A percentile compares a stretch with the other conserved stretches of the same genome.
Conservation (phyloP, 345 rosid genomes). For the Moricandia moricandioides region DNA sequence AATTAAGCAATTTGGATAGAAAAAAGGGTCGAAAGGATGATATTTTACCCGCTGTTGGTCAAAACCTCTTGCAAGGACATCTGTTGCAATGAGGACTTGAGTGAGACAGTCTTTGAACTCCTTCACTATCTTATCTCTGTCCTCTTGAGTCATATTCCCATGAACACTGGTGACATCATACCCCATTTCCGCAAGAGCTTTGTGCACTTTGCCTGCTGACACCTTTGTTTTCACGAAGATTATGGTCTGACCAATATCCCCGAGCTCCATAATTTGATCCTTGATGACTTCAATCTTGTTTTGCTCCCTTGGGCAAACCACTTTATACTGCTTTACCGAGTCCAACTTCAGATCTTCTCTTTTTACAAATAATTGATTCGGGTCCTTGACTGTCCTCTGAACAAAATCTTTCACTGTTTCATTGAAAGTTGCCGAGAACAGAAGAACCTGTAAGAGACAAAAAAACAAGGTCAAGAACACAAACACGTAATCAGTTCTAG, state of each 20-base stretch:
- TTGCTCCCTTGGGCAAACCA: constrained; percentile 70
- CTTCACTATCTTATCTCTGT: constrained; percentile 78
- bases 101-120: constrained; percentile 89
- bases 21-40: background rate
- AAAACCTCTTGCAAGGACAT: constrained; percentile 87
- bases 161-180: constrained; percentile 84
- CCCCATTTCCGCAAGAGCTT: constrained; percentile 63
- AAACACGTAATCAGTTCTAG: background rate
- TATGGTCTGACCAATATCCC: constrained; percentile 83
- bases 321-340: constrained; percentile 90
- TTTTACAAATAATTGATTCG: constrained; percentile 86
- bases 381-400: constrained; percentile 50
- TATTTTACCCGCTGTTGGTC: constrained; percentile 83
- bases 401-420: constrained; percentile 84
- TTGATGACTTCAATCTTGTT: constrained; percentile 69
- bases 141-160: constrained; percentile 59
- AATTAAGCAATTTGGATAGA: background rate
- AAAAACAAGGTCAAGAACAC: constrained; percentile 5
- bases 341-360: constrained; percentile 85
- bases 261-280: constrained; percentile 80
- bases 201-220: constrained; percentile 61
- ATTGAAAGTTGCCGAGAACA: constrained; percentile 90
- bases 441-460: constrained; percentile 54
- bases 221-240: constrained; percentile 67
- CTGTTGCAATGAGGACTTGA: constrained; percentile 85